Base-by-base conservation (phyloP, 2,329 filamentous ascomycete species). In the Fusarium drepaniforme region DNA sequence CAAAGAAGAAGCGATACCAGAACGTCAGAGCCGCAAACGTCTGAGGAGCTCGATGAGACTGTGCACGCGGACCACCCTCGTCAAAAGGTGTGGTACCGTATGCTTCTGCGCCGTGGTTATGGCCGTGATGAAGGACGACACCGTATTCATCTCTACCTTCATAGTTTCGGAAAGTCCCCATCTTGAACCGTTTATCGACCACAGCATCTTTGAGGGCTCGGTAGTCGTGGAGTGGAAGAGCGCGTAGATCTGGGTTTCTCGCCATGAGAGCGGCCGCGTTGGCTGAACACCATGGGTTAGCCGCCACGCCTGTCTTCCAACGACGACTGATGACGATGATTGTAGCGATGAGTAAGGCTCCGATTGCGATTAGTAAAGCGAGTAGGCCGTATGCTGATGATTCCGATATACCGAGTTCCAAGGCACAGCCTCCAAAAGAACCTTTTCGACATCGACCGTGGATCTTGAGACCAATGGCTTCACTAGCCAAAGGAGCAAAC, bases 21-120 rank as follows among this genome's bases (percentile, higher is more conserved):
- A 81, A 76, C 5, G 80, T 81, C 18, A 85, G 75, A 0, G 82
- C 76, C 37, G 84, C 78, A 33, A 85, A 85, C 0, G 82, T 83
- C 5, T 76, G 72, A 3, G 72, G 74, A 13, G 60, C 73, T n/a
- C 62, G 53, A 1, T 40, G 74, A n/a, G 49, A 56, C 49, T 56
- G 49, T 1, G 49, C 28, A 35, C 49, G 28, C 2, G 49, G 49
- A 15, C 49, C 49, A 3, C 56, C 73, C 21, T 74, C 71, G 3
- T 44, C 49, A 35, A 64, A 57, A 8, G 66, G 3, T 79, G 81
- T 21, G 18, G 65, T 61, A 8, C 21, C 30, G 28, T 67, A 75
- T 0, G 60, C 23, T 18, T 63, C 46, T 46, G 18, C 13, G 12
- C 60, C 37, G 23, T 33, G 30, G 67, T 8, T 62, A 9, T 30